phyloP scores from a whole-genome alignment of 139 green algal species.

The Dunaliella sp. region DNA sequence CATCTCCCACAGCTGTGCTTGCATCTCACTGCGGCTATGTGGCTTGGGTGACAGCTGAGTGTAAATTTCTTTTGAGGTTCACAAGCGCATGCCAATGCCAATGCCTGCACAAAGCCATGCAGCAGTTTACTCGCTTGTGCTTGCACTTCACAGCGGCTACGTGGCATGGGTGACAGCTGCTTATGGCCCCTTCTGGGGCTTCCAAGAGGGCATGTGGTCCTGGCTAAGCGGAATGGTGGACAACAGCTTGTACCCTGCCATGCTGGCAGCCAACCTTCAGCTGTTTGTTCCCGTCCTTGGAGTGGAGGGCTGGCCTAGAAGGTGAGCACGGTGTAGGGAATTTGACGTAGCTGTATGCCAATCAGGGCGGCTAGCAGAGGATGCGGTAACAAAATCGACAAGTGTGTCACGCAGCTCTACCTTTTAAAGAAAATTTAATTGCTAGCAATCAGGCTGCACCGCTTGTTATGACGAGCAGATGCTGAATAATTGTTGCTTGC shows the following conservation, averaged over 20 bases:
- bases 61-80: too few relatives aligned
- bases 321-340: too few relatives aligned
- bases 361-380: too few relatives aligned
- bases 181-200: constrained; percentile 96
- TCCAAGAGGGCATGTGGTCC: constrained; percentile 87
- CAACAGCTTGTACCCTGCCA: constrained; percentile 95
- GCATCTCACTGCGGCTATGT: constrained; percentile 87
- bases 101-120: constrained; percentile 90
- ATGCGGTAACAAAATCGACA: too few relatives aligned
- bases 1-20: too few relatives aligned
- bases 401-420: too few relatives aligned
- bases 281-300: constrained; percentile 61
- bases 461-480: too few relatives aligned
- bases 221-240: constrained; percentile 91
- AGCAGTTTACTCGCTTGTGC: background rate
- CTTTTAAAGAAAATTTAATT: too few relatives aligned
- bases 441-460: too few relatives aligned
- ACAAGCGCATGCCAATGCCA: constrained; percentile 93
- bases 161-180: constrained; percentile 95
- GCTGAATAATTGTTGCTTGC: too few relatives aligned
- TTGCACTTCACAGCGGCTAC: constrained; percentile 55
- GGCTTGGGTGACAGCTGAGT: constrained; percentile 94
- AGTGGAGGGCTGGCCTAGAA: background rate
- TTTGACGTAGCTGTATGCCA: too few relatives aligned
- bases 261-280: constrained; percentile 90